phyloP scores from a whole-genome alignment of 495 filamentous ascomycete species.

The Tirmania nivea region DNA sequence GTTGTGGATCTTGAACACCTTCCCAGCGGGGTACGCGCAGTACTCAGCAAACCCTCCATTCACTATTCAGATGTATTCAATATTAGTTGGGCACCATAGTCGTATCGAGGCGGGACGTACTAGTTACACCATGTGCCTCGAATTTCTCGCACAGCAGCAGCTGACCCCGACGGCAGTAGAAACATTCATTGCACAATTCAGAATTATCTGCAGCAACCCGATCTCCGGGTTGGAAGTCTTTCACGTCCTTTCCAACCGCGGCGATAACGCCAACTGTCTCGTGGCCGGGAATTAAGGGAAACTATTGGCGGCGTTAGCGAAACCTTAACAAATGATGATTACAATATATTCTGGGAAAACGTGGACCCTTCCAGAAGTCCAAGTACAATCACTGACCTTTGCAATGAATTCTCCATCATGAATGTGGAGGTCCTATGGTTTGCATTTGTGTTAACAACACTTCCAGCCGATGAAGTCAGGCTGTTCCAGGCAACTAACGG shows the following conservation, averaged over 20 bases:
- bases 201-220: conserved; percentile 33
- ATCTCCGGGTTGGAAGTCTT: conserved; percentile 41
- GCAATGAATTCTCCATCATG: conserved; percentile 43
- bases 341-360: conserved; percentile 28
- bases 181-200: conserved; percentile 49
- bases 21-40: conserved; percentile 32
- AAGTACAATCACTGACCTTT: conserved; percentile 23
- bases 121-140: conserved; percentile 37
- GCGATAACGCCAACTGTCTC: conserved; percentile 36
- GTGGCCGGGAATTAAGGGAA: conserved; percentile 27
- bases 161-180: conserved; percentile 50
- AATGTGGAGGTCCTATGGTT: conserved; percentile 28
- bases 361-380: conserved; percentile 26
- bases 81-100: not conserved
- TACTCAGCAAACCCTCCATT: conserved; percentile 54
- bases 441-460: conserved; percentile 17
- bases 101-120: conserved; percentile 8
- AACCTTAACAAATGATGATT: conserved; percentile 8
- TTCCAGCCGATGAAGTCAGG: too few species aligned
- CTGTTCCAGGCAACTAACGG: conserved; percentile 7
- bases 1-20: conserved; percentile 50
- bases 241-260: conserved; percentile 32
- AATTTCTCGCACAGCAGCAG: conserved; percentile 50
- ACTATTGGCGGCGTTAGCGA: conserved; percentile 13
- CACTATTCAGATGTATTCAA: conserved; percentile 19